Evolutionary conservation across 257 asterid genomes (phyloP), one percentile per base, ranked within the genome.

Genomic region (Schizonepeta tenuifolia): DNA sequence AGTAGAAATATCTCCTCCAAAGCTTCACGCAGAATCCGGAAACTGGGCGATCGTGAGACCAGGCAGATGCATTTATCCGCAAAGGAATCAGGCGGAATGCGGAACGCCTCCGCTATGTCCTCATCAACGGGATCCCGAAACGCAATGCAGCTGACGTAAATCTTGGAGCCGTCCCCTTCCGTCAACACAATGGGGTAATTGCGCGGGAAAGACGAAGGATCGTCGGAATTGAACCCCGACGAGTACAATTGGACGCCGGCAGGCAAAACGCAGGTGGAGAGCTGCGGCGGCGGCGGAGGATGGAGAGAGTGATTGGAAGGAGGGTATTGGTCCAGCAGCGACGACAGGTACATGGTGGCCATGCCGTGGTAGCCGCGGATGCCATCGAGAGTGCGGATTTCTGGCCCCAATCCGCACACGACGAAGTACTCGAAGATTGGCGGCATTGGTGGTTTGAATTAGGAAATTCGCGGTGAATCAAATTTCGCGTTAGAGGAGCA

Each of bases 381-480:
- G 14, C 90, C 95, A 36, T 90, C 98, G 0, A 90, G 85, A 38
- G 98, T 87, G 14, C 96, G 91, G 77, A 92, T 86, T 81, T 92
- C 98, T 41, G 96, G 96, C 18, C 97, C 96, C 18, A 92, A 70
- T n/a, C 98, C 98, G 80, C 98, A 92, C 38, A 88, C 96, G n/a
- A 92, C 97, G 81, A 92, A 90, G 85, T 73, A 73, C 46, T 73
- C 77, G 60, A 73, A 73, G 50, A 73, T 67, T 6, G 67, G 78
- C 53, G 72, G 67, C 78, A 71, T 71, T 46, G 67, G 9, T 9
- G n/a, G 35, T 44, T 59, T n/a, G 69, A 28, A 69, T 73, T 64
- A 62, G 50, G 61, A 4, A 60, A 0, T 20, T 6, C 18, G 49
- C 24, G 24, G 12, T 6, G 70, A 61, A 33, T 72, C 54, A 21